Evolutionary conservation across 169 alveolate species (phyloP).

Genomic region (Miamiensis avidus): DNA sequence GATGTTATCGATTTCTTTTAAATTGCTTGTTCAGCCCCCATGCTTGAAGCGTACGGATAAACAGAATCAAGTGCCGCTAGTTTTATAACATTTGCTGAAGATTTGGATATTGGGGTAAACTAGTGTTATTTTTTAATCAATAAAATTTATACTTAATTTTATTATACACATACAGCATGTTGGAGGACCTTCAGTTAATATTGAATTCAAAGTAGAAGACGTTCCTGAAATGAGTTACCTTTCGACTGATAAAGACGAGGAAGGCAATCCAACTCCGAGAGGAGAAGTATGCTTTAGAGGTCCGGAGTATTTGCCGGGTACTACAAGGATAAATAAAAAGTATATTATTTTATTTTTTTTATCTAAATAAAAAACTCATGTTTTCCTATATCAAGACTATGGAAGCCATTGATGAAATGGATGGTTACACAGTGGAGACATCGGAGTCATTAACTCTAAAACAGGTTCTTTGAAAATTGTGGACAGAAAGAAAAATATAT

Average conservation of each 20-base stretch:
- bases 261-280: constrained; percentile 65
- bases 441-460: constrained; percentile 77
- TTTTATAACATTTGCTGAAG: too few species aligned
- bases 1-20: constrained; percentile 63
- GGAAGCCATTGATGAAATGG: constrained; percentile 86
- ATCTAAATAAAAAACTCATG: too few species aligned
- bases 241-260: constrained; percentile 41
- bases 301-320: constrained; percentile 76
- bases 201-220: constrained; percentile 70
- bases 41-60: constrained; percentile 76
- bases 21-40: constrained; percentile 56
- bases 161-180: not conserved
- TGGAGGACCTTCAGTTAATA: constrained; percentile 67
- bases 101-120: too few species aligned
- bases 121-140: too few species aligned
- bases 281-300: constrained; percentile 89
- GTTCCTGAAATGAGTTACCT: constrained; percentile 80
- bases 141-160: too few species aligned
- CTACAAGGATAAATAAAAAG: constrained; percentile 72
- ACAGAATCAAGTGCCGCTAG: too few species aligned
- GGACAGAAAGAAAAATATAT: constrained; percentile 90
- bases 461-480: constrained; percentile 68
- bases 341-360: too few species aligned
- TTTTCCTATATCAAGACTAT: constrained; percentile 44
- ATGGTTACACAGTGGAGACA: constrained; percentile 94